Base-by-base conservation (phyloP, 2,329 filamentous ascomycete species). In the Fusarium austroafricanum region DNA sequence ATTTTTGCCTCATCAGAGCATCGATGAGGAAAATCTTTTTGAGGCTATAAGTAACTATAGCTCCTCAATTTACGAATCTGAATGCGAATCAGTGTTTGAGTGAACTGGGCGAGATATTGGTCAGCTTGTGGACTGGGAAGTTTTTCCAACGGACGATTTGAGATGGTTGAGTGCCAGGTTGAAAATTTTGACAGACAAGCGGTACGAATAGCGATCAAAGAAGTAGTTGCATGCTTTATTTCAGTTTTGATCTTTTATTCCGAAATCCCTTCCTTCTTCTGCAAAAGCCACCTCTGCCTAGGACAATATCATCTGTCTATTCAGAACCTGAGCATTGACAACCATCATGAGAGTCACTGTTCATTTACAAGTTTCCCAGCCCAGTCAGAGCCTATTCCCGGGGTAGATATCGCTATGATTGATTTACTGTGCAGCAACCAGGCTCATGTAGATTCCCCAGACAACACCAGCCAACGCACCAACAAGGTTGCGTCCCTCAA, bases 401-500 rank as follows among this genome's bases (percentile, higher is more conserved):
- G 10, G 23, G 7, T 23, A 23, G 21, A 23, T 23, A 23, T 23
- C 21, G 21, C 21, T 23, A 23, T 23, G 21, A 23, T 9, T 6
- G 9, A 10, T 42, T 72, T 62, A 79, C 51, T 69, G 66, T 12
- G 77, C 75, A 18, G 84, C 84, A 67, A 88, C 78, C 73, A 94
- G 79, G 75, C 90, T 93, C 79, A 94, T 81, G 76, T 92, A 94
- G 40, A 94, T 83, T 0, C 90, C 89, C 92, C 92, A 95, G 15
- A 82, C 84, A 23, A 95, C 83, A 7, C 92, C 92, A 18, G 90
- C 91, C 50, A 90, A 77, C 68, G 89, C 88, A n/a, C 89, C 91
- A 64, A 94, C 86, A 33, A 94, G 79, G 50, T 91, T 90, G 37
- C 92, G 83, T 52, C 85, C 84, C 73, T 93, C 86, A 5, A 93